Evolutionary conservation across 148 eudicot genomes (phyloP), one percentile per base, ranked within the genome.

Genomic region (Vaccinium vitisidaea): DNA sequence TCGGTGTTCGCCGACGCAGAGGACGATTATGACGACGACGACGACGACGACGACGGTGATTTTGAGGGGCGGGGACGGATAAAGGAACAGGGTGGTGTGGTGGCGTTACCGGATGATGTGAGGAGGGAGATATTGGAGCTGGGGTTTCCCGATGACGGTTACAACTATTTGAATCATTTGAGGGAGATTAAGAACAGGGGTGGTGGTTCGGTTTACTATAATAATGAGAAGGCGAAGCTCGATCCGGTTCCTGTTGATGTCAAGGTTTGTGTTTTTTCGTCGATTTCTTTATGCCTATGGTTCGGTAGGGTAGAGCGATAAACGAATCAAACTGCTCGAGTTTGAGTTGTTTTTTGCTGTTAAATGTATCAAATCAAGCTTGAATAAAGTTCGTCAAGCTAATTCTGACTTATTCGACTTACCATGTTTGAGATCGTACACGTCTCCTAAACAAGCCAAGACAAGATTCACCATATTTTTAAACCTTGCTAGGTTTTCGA

Each of bases 141-240:
- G 46, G 99, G 99, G 52, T 97, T 95, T 86, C 98, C 98, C 4
- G 99, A 97, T 87, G 99, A 97, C 89, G 99, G 98, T 25, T 97
- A 97, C 84, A 97, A 97, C 84, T 97, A 97, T 84, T 86, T 97
- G 86, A 19, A 27, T 58, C 99, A 95, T 86, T 49, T 97, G 93
- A 90, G 99, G 84, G 99, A 97, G 90, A 97, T 95, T 83, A 93
- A 90, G 83, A 91, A 93, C 73, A 85, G 91, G 13, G 98, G 98
- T 53, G 98, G 90, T 2, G 99, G 98, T 18, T 93, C 98, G 1
- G 55, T 90, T 2, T 95, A 88, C 87, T 97, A 90, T 87, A 71
- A 94, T 2, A 97, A 97, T 70, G 92, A 91, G 6, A 97, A 95
- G 86, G 94, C 98, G 2, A 89, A 89, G 83, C 86, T 93, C 80